These are phyloP conservation scores for Oryza meridionalis DNA, from an alignment of 176 grass and related monocot genomes.

Conservation along the genomic window DNA sequence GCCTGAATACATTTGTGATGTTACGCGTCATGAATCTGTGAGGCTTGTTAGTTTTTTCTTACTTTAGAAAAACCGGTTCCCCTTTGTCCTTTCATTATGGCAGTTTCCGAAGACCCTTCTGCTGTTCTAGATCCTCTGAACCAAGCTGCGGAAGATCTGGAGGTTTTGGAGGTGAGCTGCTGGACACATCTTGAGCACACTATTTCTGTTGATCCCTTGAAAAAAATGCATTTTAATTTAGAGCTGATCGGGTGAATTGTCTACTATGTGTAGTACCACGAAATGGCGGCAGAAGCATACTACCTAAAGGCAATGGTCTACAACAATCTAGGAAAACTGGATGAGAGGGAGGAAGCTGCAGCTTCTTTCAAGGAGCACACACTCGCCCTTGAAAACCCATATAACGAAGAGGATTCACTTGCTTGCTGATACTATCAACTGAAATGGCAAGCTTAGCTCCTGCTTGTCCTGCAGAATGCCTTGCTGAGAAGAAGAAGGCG, in stretches of 20 bases:
- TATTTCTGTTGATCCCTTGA: not conserved
- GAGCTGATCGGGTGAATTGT: not conserved
- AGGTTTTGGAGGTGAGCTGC: conserved; percentile 83
- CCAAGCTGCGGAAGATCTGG: conserved; percentile 80
- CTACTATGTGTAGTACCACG: conserved; percentile 64
- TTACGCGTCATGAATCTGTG: not conserved
- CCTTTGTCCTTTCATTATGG: conserved; percentile 3
- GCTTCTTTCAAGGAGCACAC: conserved; percentile 68
- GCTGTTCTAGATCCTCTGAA: conserved; percentile 78
- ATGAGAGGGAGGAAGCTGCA: conserved; percentile 74
- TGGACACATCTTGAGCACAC: not conserved
- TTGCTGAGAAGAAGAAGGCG: not conserved
- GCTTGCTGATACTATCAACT: conserved; percentile 10
- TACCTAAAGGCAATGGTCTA: conserved; percentile 82
- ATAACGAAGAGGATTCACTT: conserved; percentile 61
- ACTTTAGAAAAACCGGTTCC: not conserved
- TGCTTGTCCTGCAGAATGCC: not conserved
- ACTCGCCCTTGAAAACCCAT: conserved; percentile 54
- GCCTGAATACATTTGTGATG: not conserved
- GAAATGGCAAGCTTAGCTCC: not conserved
- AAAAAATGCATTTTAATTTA: not conserved
- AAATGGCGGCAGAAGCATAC: conserved; percentile 83
- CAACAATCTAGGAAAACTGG: conserved; percentile 58
- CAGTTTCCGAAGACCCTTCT: conserved; percentile 69
- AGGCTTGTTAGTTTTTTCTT: not conserved